Conservation (phyloP, 164 flowering plant genomes). For the Liriodendron chinense region DNA sequence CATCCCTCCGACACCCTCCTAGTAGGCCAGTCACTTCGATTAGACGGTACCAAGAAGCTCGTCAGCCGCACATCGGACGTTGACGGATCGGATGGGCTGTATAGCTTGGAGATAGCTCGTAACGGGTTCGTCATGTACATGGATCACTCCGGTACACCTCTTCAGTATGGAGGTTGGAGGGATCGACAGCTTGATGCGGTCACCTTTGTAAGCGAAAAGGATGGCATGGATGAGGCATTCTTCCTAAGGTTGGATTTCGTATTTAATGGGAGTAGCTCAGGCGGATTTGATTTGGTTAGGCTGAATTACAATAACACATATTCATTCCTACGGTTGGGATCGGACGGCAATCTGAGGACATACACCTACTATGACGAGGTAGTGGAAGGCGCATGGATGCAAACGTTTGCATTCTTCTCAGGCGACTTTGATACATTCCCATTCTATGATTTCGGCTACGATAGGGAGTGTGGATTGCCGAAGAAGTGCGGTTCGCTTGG, state of each 20-base stretch:
- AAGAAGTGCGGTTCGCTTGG: conserved; percentile 34
- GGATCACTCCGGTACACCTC: background rate
- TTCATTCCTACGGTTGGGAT: conserved; percentile 21
- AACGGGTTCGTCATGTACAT: conserved; percentile 14
- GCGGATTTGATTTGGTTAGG: conserved; percentile 1
- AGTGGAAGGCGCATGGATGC: conserved; percentile 19
- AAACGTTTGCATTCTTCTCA: conserved; percentile 21
- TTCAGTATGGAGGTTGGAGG: background rate
- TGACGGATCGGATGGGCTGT: conserved; percentile 23
- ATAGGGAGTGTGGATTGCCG: conserved; percentile 28
- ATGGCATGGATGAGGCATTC: conserved; percentile 6
- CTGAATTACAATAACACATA: conserved; percentile 25
- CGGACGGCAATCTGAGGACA: conserved; percentile 30
- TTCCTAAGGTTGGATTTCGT: conserved; percentile 7
- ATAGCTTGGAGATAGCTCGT: conserved; percentile 22
- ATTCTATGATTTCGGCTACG: background rate
- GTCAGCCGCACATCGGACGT: conserved; percentile 20
- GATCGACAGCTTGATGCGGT: background rate
- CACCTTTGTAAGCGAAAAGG: conserved; percentile 12
- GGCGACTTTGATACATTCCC: conserved; percentile 3
- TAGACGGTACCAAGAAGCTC: conserved; percentile 13
- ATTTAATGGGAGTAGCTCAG: background rate
- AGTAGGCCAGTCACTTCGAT: conserved; percentile 26
- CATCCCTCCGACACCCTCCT: conserved; percentile 30
- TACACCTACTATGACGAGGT: conserved; percentile 27